Percentiles rank a stretch among this genome's conserved stretches.
phyloP scores from a whole-genome alignment of 345 rosid species.

The Syzygium oleosum region DNA sequence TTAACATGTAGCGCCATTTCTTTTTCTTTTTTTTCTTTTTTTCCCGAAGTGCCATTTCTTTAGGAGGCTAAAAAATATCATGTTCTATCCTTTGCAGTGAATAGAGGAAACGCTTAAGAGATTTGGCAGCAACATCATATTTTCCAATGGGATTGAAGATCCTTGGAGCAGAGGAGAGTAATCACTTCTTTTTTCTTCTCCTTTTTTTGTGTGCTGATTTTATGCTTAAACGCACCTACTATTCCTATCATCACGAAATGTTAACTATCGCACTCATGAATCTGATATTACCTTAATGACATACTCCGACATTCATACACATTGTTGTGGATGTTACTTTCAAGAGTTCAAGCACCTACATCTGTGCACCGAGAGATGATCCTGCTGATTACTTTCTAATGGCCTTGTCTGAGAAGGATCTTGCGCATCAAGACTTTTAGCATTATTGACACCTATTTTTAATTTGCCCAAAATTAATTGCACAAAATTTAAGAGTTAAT shows the following conservation, averaged over 20 bases:
- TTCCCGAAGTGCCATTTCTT: too few species aligned
- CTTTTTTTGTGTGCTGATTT: not conserved
- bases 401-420: not conserved
- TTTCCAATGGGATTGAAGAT: constrained; percentile 71
- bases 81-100: constrained; percentile 15
- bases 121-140: constrained; percentile 58
- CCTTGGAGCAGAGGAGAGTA: constrained; percentile 81
- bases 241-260: not conserved
- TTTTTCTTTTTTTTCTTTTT: too few species aligned
- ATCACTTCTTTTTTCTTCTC: not conserved
- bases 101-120: constrained; percentile 42
- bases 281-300: not conserved
- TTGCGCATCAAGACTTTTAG: not conserved
- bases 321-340: not conserved
- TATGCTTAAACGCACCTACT: not conserved
- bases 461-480: too few species aligned
- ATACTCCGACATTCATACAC: not conserved
- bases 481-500: too few species aligned
- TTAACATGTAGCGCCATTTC: too few species aligned
- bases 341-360: not conserved
- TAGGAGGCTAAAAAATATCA: not conserved
- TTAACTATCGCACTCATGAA: not conserved
- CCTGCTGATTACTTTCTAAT: not conserved
- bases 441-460: too few species aligned
- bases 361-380: not conserved